Percentiles rank a stretch among this genome's conserved stretches.
Evolutionary conservation across 768 basidiomycete species (phyloP).

Genomic region (Suillus brevipes): DNA sequence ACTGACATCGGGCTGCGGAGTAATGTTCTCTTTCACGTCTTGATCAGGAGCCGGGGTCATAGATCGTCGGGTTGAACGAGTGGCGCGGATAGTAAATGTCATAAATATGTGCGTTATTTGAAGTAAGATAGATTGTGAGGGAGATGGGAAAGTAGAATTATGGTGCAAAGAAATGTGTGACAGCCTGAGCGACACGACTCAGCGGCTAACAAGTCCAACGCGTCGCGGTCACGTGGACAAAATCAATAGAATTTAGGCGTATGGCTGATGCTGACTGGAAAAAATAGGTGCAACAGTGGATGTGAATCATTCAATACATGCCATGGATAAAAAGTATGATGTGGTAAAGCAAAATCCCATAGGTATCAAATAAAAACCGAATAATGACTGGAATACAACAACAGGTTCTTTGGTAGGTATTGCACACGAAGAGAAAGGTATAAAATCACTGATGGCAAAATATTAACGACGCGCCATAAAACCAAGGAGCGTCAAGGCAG

Average conservation of each 20-base stretch:
- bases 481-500: slow-evolving; percentile 36
- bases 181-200: neutral
- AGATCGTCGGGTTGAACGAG: slow-evolving; percentile 27
- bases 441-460: neutral
- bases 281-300: neutral
- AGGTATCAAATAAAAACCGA: slow-evolving; percentile 26
- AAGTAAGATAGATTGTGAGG: slow-evolving; percentile 25
- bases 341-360: slow-evolving; percentile 11
- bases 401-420: slow-evolving; percentile 7
- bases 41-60: slow-evolving; percentile 2
- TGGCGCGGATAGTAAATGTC: slow-evolving; percentile 26
- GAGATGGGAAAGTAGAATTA: neutral
- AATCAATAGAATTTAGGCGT: slow-evolving; percentile 1
- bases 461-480: slow-evolving; percentile 28
- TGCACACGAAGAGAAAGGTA: neutral
- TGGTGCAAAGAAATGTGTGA: slow-evolving; percentile 1
- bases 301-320: slow-evolving; percentile 5
- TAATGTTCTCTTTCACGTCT: slow-evolving; percentile 20
- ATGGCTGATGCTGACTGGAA: neutral
- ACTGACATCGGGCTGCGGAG: neutral
- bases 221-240: slow-evolving; percentile 22
- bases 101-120: slow-evolving; percentile 18
- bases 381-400: slow-evolving; percentile 29
- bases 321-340: neutral
- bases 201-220: slow-evolving; percentile 26